These are phyloP conservation scores for Trichoderma atrobrunneum DNA, from an alignment of 2,329 filamentous ascomycete genomes.

Conservation along the genomic window DNA sequence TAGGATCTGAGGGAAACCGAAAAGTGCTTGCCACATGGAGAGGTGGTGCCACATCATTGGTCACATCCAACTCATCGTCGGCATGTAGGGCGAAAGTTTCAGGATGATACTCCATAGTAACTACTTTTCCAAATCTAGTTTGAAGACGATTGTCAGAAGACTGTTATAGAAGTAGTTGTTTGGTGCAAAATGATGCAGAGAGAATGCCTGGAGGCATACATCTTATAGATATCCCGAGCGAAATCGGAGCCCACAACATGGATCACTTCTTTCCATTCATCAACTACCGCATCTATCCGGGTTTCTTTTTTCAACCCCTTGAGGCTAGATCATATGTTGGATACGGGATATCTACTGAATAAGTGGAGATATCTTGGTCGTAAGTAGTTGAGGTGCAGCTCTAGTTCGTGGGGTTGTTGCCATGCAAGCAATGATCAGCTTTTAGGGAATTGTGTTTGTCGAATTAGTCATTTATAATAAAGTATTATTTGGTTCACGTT, in stretches of 20 bases:
- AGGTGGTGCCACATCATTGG: slow-evolving; percentile 65
- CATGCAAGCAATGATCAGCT: not conserved
- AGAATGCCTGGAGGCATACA: not conserved
- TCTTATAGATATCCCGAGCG: not conserved
- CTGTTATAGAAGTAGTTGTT: no score
- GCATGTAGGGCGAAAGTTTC: not conserved
- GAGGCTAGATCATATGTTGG: not conserved
- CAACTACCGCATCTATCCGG: not conserved
- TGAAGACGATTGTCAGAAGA: not conserved
- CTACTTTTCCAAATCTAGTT: not conserved
- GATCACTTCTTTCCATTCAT: not conserved
- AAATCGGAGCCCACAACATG: not conserved
- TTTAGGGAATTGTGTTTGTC: not conserved
- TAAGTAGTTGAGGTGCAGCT: not conserved
- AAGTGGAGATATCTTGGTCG: not conserved
- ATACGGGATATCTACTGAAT: not conserved
- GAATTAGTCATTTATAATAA: not conserved
- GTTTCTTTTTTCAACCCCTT: not conserved
- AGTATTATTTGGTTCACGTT: not conserved
- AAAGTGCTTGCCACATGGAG: slow-evolving; percentile 91
- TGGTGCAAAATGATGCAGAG: not conserved
- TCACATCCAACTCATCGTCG: not conserved
- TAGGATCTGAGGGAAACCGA: slow-evolving; percentile 71
- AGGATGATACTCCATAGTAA: not conserved
- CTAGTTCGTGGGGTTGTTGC: not conserved